Conservation (phyloP, 2,329 filamentous ascomycete genomes). For the Trichoderma asperellum region DNA sequence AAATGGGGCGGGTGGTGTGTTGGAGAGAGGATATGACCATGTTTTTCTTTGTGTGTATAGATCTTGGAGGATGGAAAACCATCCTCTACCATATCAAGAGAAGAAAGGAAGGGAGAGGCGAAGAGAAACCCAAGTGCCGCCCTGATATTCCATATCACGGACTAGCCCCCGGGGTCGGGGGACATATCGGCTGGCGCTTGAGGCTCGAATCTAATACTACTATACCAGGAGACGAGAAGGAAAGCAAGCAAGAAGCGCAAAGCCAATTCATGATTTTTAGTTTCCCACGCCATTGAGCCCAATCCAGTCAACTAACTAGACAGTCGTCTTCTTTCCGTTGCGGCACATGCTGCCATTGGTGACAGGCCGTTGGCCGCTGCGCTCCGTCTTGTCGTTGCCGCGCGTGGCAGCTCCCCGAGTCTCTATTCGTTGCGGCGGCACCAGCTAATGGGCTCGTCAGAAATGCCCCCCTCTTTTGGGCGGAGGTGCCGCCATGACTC, state of each 20-base stretch:
- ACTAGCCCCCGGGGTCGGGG: neutral
- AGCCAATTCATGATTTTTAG: slow-evolving; percentile 15
- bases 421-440: slow-evolving; percentile 28
- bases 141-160: neutral
- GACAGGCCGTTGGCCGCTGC: neutral
- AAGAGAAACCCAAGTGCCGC: slow-evolving; percentile 5
- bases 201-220: slow-evolving; percentile 16
- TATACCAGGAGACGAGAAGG: slow-evolving; percentile 7
- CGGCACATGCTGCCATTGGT: neutral
- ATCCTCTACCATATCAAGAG: slow-evolving; percentile 50
- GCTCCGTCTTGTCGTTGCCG: slow-evolving; percentile 11
- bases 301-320: neutral
- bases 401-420: slow-evolving; percentile 28
- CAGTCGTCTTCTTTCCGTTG: neutral
- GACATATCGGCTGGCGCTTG: neutral
- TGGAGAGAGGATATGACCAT: slow-evolving; percentile 33
- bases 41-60: slow-evolving; percentile 46
- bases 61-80: slow-evolving; percentile 53
- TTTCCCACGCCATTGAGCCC: slow-evolving; percentile 1
- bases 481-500: slow-evolving; percentile 6
- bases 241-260: neutral
- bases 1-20: slow-evolving; percentile 32
- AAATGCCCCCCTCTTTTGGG: slow-evolving; percentile 12
- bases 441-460: slow-evolving; percentile 27
- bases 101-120: slow-evolving; percentile 26